Conservation (phyloP, 139 green algal genomes). For the Axilococcus clingmanii region DNA sequence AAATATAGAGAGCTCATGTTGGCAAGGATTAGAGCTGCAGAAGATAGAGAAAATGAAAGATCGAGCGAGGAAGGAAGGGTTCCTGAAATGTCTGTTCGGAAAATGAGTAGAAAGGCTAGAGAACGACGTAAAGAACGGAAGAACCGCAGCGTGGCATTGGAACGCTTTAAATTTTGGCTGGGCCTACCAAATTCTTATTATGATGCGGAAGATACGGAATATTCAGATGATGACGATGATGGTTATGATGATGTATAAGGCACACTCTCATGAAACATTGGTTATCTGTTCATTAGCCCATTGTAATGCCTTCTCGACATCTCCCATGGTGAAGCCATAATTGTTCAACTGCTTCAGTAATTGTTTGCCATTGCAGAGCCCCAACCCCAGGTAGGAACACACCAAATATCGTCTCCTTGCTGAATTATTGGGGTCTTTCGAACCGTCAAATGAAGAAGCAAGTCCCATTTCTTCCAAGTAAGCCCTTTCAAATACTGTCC, state of each 20-base stretch:
- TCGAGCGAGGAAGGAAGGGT: background rate
- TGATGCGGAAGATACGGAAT: background rate
- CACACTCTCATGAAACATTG: too few species aligned
- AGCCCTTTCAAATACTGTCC: slow-evolving; percentile 18
- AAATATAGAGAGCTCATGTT: slow-evolving; percentile 28
- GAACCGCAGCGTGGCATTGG: slow-evolving; percentile 34
- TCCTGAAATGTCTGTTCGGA: background rate
- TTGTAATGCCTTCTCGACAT: slow-evolving; percentile 10
- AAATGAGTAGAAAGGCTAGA: too few species aligned
- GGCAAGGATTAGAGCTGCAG: background rate
- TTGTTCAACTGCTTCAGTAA: slow-evolving; percentile 28
- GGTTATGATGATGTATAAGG: too few species aligned
- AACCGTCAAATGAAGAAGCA: background rate
- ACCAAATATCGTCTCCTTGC: slow-evolving; percentile 9
- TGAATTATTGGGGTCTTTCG: slow-evolving; percentile 14
- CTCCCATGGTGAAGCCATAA: slow-evolving; percentile 20
- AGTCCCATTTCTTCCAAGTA: slow-evolving; percentile 7
- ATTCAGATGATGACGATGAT: background rate
- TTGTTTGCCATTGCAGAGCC: slow-evolving; percentile 36
- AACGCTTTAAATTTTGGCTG: slow-evolving; percentile 65
- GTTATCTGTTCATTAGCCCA: too few species aligned
- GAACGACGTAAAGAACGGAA: too few species aligned
- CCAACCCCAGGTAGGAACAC: slow-evolving; percentile 20
- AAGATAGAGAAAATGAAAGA: background rate
- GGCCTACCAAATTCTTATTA: slow-evolving; percentile 66